Percentiles rank a stretch among this genome's conserved stretches.
Evolutionary conservation across 257 asterid genomes (phyloP).

Genomic region (Cynanchum wilfordii): DNA sequence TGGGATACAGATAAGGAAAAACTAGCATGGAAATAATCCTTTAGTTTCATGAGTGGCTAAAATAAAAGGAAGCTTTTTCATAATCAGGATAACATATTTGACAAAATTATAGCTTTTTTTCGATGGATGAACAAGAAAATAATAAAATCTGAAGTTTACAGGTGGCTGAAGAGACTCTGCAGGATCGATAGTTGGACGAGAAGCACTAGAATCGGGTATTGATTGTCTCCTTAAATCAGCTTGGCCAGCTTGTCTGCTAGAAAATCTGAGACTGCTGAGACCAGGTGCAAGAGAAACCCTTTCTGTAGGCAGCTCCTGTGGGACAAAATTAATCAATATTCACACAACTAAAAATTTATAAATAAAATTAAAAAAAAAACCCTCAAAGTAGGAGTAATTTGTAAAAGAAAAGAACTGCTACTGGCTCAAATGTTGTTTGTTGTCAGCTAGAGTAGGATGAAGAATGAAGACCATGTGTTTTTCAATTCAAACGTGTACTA

Average conservation of each 20-base stretch:
- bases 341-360: background rate
- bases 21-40: background rate
- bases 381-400: background rate
- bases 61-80: background rate
- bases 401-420: background rate
- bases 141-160: constrained; percentile 34
- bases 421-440: background rate
- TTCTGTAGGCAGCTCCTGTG: constrained; percentile 56
- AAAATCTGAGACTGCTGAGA: constrained; percentile 39
- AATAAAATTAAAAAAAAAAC: background rate
- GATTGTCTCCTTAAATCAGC: constrained; percentile 37
- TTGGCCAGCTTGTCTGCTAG: constrained; percentile 45
- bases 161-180: constrained; percentile 65
- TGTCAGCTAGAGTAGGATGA: background rate
- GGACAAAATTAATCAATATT: constrained; percentile 3
- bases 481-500: background rate
- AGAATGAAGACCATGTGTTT: background rate
- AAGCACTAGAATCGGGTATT: constrained; percentile 15
- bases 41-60: background rate
- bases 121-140: background rate
- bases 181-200: constrained; percentile 29
- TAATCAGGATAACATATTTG: background rate
- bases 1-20: background rate
- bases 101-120: background rate
- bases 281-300: constrained; percentile 23